These are phyloP conservation scores for Byssothecium circinans DNA, from an alignment of 2,329 filamentous ascomycete species.

Conservation along the genomic window DNA sequence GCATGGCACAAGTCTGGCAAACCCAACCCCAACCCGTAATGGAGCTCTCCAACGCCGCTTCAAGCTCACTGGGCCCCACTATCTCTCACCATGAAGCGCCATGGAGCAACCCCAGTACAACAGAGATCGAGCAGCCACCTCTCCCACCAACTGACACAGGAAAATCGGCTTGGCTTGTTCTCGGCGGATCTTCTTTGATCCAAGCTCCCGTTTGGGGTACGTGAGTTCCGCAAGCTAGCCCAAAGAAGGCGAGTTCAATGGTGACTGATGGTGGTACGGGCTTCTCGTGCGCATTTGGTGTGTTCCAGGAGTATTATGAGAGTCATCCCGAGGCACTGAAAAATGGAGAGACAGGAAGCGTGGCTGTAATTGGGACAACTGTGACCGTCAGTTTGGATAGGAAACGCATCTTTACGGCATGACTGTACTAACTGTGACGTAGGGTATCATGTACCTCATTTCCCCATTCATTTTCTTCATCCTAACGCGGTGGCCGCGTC, in stretches of 20 bases:
- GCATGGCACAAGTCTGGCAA: slow-evolving; percentile 6
- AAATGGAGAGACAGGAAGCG: slow-evolving; percentile 5
- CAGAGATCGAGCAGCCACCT: slow-evolving; percentile 24
- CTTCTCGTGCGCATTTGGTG: slow-evolving; percentile 24
- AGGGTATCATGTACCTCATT: slow-evolving; percentile 49
- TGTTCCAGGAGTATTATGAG: slow-evolving; percentile 26
- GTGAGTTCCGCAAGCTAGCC: not conserved
- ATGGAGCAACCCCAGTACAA: slow-evolving; percentile 6
- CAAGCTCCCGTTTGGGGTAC: slow-evolving; percentile 28
- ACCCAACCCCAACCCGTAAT: slow-evolving; percentile 4
- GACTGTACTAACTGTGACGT: not conserved
- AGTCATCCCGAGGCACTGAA: slow-evolving; percentile 16
- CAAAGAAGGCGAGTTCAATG: not conserved
- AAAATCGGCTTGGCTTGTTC: too few species aligned
- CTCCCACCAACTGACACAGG: too few species aligned
- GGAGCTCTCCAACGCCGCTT: slow-evolving; percentile 4
- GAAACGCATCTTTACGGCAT: not conserved
- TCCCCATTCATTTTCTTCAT: slow-evolving; percentile 43
- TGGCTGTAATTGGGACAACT: slow-evolving; percentile 24
- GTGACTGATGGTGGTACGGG: slow-evolving; percentile 13
- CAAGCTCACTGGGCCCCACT: too few species aligned
- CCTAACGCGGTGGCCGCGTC: slow-evolving; percentile 20
- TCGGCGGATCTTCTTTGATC: slow-evolving; percentile 23
- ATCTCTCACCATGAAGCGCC: too few species aligned
- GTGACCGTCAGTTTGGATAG: slow-evolving; percentile 18